These are phyloP conservation scores for Hyaloraphidium curvatum DNA, from an alignment of 192 early-diverging fungal species.

Conservation along the genomic window DNA sequence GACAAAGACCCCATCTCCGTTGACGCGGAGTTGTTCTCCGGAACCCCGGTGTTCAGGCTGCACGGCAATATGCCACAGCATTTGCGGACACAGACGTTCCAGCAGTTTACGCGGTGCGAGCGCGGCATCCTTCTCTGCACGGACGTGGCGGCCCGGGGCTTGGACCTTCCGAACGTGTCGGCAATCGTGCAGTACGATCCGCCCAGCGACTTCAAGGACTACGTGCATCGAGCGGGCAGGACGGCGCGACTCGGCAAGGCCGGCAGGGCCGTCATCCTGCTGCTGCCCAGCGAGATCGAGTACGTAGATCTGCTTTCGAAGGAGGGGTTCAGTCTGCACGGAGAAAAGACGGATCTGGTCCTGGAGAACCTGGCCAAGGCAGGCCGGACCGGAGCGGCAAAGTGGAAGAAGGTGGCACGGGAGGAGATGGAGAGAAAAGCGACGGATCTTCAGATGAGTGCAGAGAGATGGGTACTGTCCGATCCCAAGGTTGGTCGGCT, in stretches of 20 bases:
- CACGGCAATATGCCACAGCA: constrained; percentile 76
- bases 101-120: constrained; percentile 37
- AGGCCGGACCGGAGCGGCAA: constrained; percentile 6
- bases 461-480: constrained; percentile 54
- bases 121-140: constrained; percentile 81
- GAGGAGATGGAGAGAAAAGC: constrained; percentile 20
- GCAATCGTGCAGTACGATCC: constrained; percentile 92
- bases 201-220: constrained; percentile 80
- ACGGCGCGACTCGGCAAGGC: constrained; percentile 84
- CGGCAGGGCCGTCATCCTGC: constrained; percentile 68
- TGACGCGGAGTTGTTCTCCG: constrained; percentile 48
- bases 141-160: constrained; percentile 90
- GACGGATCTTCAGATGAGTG: constrained; percentile 35
- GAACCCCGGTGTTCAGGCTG: constrained; percentile 55
- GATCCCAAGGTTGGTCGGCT: constrained; percentile 30
- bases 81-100: constrained; percentile 53
- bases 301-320: constrained; percentile 36
- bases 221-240: constrained; percentile 91
- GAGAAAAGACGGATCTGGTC: constrained; percentile 32
- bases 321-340: constrained; percentile 32
- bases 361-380: constrained; percentile 29
- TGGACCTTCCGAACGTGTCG: constrained; percentile 86
- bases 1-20: too few species aligned
- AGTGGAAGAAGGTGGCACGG: constrained; percentile 23
- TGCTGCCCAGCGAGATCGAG: constrained; percentile 72